Evolutionary conservation across 768 basidiomycete species (phyloP), one percentile per base, ranked within the genome.

Genomic region (Candolleomyces aberdarensis): DNA sequence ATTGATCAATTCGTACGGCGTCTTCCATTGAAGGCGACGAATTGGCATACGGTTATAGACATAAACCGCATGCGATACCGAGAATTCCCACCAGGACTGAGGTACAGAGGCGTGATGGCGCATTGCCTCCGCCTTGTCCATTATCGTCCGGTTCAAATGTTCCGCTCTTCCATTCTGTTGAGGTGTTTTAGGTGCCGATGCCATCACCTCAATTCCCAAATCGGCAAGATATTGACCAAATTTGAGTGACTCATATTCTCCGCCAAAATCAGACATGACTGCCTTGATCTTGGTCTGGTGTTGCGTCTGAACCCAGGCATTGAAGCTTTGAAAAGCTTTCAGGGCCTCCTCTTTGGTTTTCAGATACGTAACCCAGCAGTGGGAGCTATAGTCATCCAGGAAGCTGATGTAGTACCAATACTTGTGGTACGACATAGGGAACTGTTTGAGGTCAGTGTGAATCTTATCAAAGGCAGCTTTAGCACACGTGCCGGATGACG

Each of bases 41-140:
- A 64, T 72, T 65, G 71, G 44, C 61, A 70, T 51, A 36, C 63
- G 58, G 56, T 77, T 78, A 11, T 65, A 61, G 0, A 77, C 19
- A 55, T 77, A 74, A 10, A 49, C 62, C 0, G 70, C 68, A 50
- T 76, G 64, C 0, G 9, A 4, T 3, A 71, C 49, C 0, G 69
- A 61, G 54, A 50, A 61, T 29, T 61, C 55, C 60, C 55, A 61
- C 55, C 57, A 63, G 39, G 32, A 22, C 11, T 57, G 22, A 20
- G 63, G 63, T 9, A 51, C 13, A 40, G 36, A 50, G 22, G 60
- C 61, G 17, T 58, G 15, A 55, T 47, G 56, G 1, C 49, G 31
- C 29, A 64, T 62, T 10, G 60, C 29, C 9, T 64, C 51, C 3
- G 43, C 39, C 44, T 64, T 64, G 10, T 64, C 60, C 36, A 53